Base-by-base conservation (phyloP, 257 asterid species). In the Lavandula angustifolia region DNA sequence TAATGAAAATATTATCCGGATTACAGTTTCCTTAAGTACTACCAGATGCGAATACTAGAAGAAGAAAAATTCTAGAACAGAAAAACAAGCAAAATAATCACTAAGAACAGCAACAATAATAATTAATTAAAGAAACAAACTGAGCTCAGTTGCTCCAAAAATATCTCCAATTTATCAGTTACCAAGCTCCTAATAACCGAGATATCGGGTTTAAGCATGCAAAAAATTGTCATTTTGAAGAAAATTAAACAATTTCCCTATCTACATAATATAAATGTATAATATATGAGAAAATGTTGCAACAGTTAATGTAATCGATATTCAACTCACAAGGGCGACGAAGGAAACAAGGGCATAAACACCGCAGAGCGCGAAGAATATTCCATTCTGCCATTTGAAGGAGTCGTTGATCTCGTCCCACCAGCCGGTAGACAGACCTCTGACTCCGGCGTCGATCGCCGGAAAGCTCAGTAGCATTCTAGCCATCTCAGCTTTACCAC, bases 321-420 rank as follows among this genome's bases (percentile, higher is more conserved):
- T 41, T 38, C 56, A 49, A 78, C 84, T 74, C 55, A 92, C 98
- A 17, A 92, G 87, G 38, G 98, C 98, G 73, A 88, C 85, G 11
- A 77, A 57, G 60, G 96, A 86, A 73, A 91, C 95, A 61, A 88
- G 82, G 67, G 88, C 95, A 64, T 79, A 92, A 16, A 83, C 82
- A 62, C 83, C 92, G 66, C 92, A 88, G 13, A 92, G 92, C 10
- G 91, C 40, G 76, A 80, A 88, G 67, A 88, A 92, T 80, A 92
- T 82, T 69, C 92, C 92, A 73, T 83, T 92, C 68, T 92, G 96
- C 98, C 95, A 92, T 42, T 78, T 9, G 48, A 47, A 78, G 4
- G 96, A 92, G 54, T 82, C 92, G 44, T 92, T 80, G 81, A 88
- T 78, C 85, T 87, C 73, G 51, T 86, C 37, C 98, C 98, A 88